Conservation (phyloP, 208 protist genomes). For the Leishmania mexicana region DNA sequence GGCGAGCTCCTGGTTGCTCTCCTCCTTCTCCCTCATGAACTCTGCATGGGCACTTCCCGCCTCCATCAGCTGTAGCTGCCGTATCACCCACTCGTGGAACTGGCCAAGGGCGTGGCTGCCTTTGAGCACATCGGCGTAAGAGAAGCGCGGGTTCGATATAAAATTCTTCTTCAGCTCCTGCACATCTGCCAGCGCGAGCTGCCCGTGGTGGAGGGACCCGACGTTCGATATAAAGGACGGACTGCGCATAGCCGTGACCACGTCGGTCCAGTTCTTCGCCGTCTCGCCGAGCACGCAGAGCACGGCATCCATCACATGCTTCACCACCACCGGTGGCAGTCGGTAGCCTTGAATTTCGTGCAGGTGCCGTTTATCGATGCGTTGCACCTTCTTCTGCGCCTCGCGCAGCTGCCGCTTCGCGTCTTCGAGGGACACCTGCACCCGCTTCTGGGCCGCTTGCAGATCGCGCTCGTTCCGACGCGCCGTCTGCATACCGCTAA, state of each 20-base stretch:
- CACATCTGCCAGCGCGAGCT: slow-evolving; percentile 27
- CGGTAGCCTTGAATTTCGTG: slow-evolving; percentile 72
- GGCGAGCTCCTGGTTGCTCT: slow-evolving; percentile 13
- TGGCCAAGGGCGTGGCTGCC: slow-evolving; percentile 58
- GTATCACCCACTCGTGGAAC: slow-evolving; percentile 63
- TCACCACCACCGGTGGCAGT: slow-evolving; percentile 62
- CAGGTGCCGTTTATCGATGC: slow-evolving; percentile 49
- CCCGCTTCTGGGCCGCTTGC: slow-evolving; percentile 23
- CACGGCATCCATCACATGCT: slow-evolving; percentile 68
- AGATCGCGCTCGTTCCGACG: slow-evolving; percentile 28
- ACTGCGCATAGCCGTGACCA: slow-evolving; percentile 40
- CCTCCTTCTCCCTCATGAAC: slow-evolving; percentile 13
- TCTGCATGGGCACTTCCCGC: slow-evolving; percentile 19
- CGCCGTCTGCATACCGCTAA: slow-evolving; percentile 17
- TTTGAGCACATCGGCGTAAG: slow-evolving; percentile 51
- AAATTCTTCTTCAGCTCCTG: slow-evolving; percentile 36
- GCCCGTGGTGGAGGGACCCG: slow-evolving; percentile 40
- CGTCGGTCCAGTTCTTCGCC: slow-evolving; percentile 40
- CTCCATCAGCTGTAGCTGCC: slow-evolving; percentile 43
- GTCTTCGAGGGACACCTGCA: slow-evolving; percentile 22
- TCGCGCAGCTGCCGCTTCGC: slow-evolving; percentile 38
- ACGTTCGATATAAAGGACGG: slow-evolving; percentile 48
- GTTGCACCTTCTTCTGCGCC: slow-evolving; percentile 46
- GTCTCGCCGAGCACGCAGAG: slow-evolving; percentile 62
- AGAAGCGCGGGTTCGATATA: slow-evolving; percentile 46